Evolutionary conservation across 106 monocot species (phyloP).

Genomic region (Dioscorea alata): DNA sequence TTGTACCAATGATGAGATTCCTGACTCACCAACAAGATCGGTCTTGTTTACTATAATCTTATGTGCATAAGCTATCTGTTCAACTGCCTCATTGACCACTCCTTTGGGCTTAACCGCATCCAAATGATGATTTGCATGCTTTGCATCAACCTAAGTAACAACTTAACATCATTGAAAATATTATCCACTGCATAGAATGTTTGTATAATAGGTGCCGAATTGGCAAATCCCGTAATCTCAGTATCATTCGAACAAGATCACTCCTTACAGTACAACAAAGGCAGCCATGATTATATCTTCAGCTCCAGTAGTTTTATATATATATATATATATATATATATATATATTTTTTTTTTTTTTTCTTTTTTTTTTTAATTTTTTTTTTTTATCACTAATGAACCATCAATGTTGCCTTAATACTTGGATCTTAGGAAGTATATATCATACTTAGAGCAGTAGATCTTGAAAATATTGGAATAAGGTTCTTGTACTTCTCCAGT

Average conservation of each 20-base stretch:
- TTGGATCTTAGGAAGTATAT: constrained; percentile 47
- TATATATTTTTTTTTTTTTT: no score
- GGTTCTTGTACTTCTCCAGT: constrained; percentile 55
- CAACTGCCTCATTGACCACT: constrained; percentile 92
- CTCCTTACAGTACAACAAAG: constrained; percentile 98
- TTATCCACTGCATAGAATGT: constrained; percentile 93
- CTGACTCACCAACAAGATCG: constrained; percentile 74
- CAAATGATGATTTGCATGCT: constrained; percentile 73
- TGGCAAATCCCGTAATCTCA: constrained; percentile 67
- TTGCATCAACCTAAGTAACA: constrained; percentile 95
- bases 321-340: no score
- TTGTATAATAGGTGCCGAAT: constrained; percentile 94
- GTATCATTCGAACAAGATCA: constrained; percentile 93
- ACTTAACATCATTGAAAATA: constrained; percentile 82
- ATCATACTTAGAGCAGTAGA: constrained; percentile 47
- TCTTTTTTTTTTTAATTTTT: no score
- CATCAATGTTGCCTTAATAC: constrained; percentile 74
- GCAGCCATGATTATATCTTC: constrained; percentile 96
- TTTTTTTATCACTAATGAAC: no score
- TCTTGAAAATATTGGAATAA: constrained; percentile 37
- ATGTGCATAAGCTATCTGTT: constrained; percentile 98
- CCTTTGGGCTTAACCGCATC: constrained; percentile 91
- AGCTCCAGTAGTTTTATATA: constrained; percentile 70
- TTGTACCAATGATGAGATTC: constrained; percentile 65
- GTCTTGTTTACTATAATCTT: constrained; percentile 96